phyloP scores from a whole-genome alignment of 2,329 filamentous ascomycete genomes.

The Didymosphaeria variabile region DNA sequence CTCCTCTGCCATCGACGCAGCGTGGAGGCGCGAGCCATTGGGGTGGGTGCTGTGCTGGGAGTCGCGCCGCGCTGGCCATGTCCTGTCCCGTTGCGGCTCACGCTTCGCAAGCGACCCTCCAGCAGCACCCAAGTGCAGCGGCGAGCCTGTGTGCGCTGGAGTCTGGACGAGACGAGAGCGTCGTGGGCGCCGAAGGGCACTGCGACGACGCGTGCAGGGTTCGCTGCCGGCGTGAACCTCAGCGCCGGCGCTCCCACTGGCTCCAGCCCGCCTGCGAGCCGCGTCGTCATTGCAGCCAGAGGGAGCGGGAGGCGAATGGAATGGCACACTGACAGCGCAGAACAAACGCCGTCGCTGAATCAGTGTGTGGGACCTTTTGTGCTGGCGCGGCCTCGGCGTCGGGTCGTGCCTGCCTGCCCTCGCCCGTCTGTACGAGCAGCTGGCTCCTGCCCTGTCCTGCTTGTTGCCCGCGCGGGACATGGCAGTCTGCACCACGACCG shows the following conservation, averaged over 20 bases:
- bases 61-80: background rate
- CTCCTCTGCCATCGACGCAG: constrained; percentile 13
- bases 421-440: no score
- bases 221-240: constrained; percentile 4
- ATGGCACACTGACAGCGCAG: constrained; percentile 1
- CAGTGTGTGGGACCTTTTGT: background rate
- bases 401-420: constrained; percentile 10
- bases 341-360: background rate
- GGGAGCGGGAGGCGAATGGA: no score
- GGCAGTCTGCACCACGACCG: background rate
- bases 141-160: background rate
- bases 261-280: background rate
- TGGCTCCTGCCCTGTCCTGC: constrained; percentile 4
- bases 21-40: constrained; percentile 15
- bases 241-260: background rate
- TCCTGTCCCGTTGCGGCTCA: background rate
- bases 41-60: background rate
- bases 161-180: constrained; percentile 12
- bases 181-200: constrained; percentile 6
- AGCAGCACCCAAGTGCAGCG: background rate
- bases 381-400: constrained; percentile 7
- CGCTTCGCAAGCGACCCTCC: constrained; percentile 15
- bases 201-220: background rate
- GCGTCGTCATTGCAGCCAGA: background rate
- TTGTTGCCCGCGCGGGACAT: background rate